Conservation (phyloP, 495 filamentous ascomycete genomes). For the Letharia lupina region DNA sequence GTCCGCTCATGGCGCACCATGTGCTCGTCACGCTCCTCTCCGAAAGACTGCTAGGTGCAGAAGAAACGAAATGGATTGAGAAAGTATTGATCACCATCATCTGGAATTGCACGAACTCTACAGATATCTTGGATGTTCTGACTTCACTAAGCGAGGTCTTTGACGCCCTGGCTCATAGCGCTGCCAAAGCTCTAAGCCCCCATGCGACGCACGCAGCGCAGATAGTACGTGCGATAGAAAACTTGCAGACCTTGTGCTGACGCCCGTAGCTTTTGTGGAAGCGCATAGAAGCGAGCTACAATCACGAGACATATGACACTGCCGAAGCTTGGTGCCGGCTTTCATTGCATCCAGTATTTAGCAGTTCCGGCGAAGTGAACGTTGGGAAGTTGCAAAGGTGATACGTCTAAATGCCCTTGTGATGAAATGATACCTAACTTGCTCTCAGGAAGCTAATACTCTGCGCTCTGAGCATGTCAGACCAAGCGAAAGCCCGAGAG, state of each 20-base stretch:
- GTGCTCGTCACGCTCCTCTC: constrained; percentile 38
- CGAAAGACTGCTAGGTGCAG: constrained; percentile 34
- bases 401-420: constrained; percentile 15
- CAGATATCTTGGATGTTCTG: constrained; percentile 24
- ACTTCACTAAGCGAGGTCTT: constrained; percentile 34
- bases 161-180: constrained; percentile 30
- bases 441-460: constrained; percentile 56
- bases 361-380: constrained; percentile 54
- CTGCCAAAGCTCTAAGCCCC: constrained; percentile 36
- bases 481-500: constrained; percentile 43
- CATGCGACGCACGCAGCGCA: constrained; percentile 62
- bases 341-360: constrained; percentile 56
- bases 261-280: constrained; percentile 69
- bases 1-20: constrained; percentile 20
- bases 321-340: constrained; percentile 66
- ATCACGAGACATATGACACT: constrained; percentile 41
- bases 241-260: constrained; percentile 3
- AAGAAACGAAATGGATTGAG: constrained; percentile 51
- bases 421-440: constrained; percentile 13
- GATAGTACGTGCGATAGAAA: constrained; percentile 42
- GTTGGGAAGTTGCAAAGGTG: constrained; percentile 61
- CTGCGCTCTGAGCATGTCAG: constrained; percentile 52
- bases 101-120: constrained; percentile 45
- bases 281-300: constrained; percentile 50
- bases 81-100: constrained; percentile 53